Evolutionary conservation across 2,329 filamentous ascomycete genomes (phyloP).

Genomic region (Colletotrichum nymphaeae): DNA sequence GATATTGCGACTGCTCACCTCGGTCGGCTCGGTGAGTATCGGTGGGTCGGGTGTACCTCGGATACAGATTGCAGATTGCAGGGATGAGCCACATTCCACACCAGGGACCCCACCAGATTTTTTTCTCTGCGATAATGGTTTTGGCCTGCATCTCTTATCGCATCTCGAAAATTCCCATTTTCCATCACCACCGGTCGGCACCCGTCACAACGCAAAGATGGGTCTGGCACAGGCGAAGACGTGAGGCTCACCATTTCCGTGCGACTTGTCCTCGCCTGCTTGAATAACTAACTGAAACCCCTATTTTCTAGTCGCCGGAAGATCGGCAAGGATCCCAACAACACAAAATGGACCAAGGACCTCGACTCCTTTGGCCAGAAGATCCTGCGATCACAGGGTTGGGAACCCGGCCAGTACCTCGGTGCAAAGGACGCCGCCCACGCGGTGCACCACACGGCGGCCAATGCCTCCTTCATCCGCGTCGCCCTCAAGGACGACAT

Average conservation of each 20-base stretch:
- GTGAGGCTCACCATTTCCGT: neutral
- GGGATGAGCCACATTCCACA: constrained; percentile 8
- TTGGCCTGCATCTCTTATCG: constrained; percentile 24
- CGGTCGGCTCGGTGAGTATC: neutral
- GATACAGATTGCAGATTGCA: constrained; percentile 10
- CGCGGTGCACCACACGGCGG: constrained; percentile 79
- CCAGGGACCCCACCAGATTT: constrained; percentile 33
- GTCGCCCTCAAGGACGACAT: constrained; percentile 91
- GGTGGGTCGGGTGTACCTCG: constrained; percentile 13
- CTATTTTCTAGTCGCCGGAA: constrained; percentile 62
- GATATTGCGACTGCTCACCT: neutral
- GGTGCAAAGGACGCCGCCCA: constrained; percentile 83
- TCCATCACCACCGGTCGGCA: constrained; percentile 12
- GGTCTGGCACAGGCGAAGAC: constrained; percentile 35
- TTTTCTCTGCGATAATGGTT: constrained; percentile 35
- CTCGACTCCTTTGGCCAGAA: constrained; percentile 88
- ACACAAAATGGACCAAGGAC: constrained; percentile 90
- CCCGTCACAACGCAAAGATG: constrained; percentile 34
- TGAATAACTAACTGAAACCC: neutral
- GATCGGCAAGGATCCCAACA: constrained; percentile 93
- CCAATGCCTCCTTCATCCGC: constrained; percentile 86
- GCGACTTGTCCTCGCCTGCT: neutral
- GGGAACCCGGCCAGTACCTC: constrained; percentile 86
- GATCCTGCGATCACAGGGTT: constrained; percentile 89
- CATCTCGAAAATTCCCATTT: constrained; percentile 22